Conservation (phyloP, 2,329 filamentous ascomycete species). For the Mycocentrospora acerina region DNA sequence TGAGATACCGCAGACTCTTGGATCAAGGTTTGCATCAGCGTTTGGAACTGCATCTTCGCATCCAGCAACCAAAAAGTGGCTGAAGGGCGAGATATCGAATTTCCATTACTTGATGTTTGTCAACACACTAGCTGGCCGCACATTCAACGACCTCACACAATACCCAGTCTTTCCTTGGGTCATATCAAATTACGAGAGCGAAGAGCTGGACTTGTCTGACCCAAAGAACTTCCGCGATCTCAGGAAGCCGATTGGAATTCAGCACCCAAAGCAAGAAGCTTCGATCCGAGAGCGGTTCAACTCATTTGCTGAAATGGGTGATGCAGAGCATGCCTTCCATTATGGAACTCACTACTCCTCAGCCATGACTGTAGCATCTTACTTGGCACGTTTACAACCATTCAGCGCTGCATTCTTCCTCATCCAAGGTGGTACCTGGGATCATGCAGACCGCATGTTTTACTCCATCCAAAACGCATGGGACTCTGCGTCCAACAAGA, state of each 20-base stretch:
- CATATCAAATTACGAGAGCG: conserved; percentile 90
- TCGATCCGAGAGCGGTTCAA: conserved; percentile 84
- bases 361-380: conserved; percentile 97
- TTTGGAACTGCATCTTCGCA: conserved; percentile 83
- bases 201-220: conserved; percentile 83
- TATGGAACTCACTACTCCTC: conserved; percentile 99
- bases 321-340: conserved; percentile 78
- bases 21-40: conserved; percentile 87
- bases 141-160: conserved; percentile 97
- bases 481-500: conserved; percentile 84
- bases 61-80: conserved; percentile 85
- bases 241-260: conserved; percentile 94
- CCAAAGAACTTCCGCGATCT: conserved; percentile 86
- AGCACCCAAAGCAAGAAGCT: conserved; percentile 71
- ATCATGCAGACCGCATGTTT: conserved; percentile 93
- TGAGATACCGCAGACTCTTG: conserved; percentile 67
- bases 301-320: conserved; percentile 87
- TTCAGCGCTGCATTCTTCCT: conserved; percentile 95
- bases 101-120: conserved; percentile 99
- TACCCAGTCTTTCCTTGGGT: conserved; percentile 99
- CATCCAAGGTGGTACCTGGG: conserved; percentile 92
- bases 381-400: conserved; percentile 89
- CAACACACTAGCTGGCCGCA: conserved; percentile 94
- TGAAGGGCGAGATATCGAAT: conserved; percentile 93
- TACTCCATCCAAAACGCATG: conserved; percentile 90